A percentile compares a stretch with the other conserved stretches of the same genome.
These are phyloP conservation scores for Aspergillus conjunctus DNA, from an alignment of 495 filamentous ascomycete genomes.

Conservation along the genomic window DNA sequence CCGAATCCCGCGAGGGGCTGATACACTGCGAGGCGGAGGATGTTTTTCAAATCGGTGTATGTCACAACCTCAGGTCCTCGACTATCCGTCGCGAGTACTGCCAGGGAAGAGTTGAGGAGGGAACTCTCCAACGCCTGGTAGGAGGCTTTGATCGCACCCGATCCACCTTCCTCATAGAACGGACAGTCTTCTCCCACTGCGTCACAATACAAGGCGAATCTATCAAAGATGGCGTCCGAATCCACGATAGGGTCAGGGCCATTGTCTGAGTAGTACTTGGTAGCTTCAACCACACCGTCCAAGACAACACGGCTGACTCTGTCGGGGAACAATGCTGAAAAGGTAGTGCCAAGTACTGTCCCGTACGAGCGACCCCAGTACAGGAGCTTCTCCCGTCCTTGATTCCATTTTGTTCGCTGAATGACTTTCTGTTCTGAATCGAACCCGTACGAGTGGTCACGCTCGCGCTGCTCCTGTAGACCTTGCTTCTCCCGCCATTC, in stretches of 20 bases:
- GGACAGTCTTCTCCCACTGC: constrained; percentile 46
- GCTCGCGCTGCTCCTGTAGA: constrained; percentile 26
- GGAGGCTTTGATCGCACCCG: constrained; percentile 41
- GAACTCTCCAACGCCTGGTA: constrained; percentile 41
- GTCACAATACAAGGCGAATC: constrained; percentile 53
- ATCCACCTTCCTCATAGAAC: constrained; percentile 42
- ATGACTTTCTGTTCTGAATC: constrained; percentile 32
- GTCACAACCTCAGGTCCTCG: constrained; percentile 46
- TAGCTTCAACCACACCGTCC: constrained; percentile 57
- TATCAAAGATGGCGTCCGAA: constrained; percentile 50
- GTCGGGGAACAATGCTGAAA: constrained; percentile 56
- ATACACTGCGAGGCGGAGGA: constrained; percentile 49
- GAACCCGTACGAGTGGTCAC: constrained; percentile 35
- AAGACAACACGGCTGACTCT: constrained; percentile 52
- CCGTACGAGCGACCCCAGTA: constrained; percentile 74
- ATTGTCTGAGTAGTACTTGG: constrained; percentile 43
- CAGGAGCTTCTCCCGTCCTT: constrained; percentile 51
- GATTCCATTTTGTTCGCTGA: constrained; percentile 34
- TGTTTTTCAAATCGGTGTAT: constrained; percentile 44
- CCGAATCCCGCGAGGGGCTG: constrained; percentile 61
- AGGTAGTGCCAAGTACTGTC: constrained; percentile 61
- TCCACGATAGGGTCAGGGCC: constrained; percentile 51
- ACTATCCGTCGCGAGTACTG: constrained; percentile 37
- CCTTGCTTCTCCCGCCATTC: constrained; percentile 47
- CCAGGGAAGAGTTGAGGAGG: constrained; percentile 49